phyloP scores from a whole-genome alignment of 805 yeast species.

The Deakozyma indianensis region DNA sequence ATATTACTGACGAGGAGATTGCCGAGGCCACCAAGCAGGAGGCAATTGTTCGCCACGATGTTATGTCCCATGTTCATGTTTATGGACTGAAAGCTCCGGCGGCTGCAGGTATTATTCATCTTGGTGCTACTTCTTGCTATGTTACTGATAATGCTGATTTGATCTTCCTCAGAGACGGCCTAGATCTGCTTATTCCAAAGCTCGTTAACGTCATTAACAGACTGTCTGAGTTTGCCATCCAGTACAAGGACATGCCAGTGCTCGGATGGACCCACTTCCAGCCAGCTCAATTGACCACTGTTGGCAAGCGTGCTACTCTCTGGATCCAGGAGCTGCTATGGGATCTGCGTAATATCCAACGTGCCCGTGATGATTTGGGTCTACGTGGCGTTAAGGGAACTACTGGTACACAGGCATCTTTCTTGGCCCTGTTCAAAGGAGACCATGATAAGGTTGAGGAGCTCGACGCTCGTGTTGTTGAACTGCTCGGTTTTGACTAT shows the following conservation, averaged over 20 bases:
- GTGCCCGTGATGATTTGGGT: conserved; percentile 95
- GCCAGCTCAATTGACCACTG: conserved; percentile 97
- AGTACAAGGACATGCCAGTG: conserved; percentile 90
- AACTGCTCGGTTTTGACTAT: conserved; percentile 81
- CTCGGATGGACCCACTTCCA: conserved; percentile 99
- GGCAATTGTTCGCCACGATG: conserved; percentile 97
- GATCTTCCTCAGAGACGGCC: conserved; percentile 90
- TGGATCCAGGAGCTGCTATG: conserved; percentile 97
- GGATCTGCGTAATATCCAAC: conserved; percentile 90
- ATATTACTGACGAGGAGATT: conserved; percentile 85
- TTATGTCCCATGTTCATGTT: conserved; percentile 97
- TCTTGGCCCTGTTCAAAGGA: conserved; percentile 89
- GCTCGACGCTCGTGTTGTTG: conserved; percentile 82
- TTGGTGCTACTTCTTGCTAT: conserved; percentile 96
- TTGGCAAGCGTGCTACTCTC: conserved; percentile 93
- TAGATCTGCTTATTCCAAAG: conserved; percentile 85
- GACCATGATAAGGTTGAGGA: conserved; percentile 93
- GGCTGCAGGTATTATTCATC: conserved; percentile 94
- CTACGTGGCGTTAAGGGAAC: conserved; percentile 98
- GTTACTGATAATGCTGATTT: conserved; percentile 98
- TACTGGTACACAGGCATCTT: conserved; percentile 97
- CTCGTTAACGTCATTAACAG: conserved; percentile 91
- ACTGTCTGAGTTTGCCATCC: conserved; percentile 72
- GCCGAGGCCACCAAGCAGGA: conserved; percentile 82
- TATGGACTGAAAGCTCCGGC: conserved; percentile 87